These are phyloP conservation scores for Rutstroemia sp. DNA, from an alignment of 2,329 filamentous ascomycete species.

Conservation along the genomic window DNA sequence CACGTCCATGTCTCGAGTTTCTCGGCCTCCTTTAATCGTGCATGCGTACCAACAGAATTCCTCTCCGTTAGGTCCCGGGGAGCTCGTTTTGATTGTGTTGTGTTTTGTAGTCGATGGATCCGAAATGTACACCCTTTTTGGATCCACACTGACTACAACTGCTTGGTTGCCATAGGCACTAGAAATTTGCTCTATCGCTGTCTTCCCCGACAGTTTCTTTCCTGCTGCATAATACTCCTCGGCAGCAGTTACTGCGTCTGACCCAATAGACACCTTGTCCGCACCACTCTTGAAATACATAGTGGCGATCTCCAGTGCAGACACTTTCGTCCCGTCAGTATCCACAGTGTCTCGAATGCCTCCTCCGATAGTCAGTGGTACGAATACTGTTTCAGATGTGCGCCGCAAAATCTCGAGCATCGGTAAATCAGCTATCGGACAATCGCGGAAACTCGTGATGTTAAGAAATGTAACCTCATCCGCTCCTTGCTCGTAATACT, in stretches of 20 bases:
- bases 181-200: constrained; percentile 93
- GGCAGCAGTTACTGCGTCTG: constrained; percentile 85
- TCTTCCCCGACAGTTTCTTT: constrained; percentile 65
- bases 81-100: constrained; percentile 60
- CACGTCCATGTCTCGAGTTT: constrained; percentile 90
- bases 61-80: constrained; percentile 69
- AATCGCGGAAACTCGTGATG: constrained; percentile 96
- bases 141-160: constrained; percentile 92
- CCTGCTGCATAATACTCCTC: constrained; percentile 78
- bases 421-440: constrained; percentile 81
- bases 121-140: constrained; percentile 78
- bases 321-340: constrained; percentile 76
- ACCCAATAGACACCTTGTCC: constrained; percentile 96
- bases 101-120: constrained; percentile 64
- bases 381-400: constrained; percentile 87
- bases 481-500: constrained; percentile 93
- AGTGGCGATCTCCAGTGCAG: constrained; percentile 84
- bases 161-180: constrained; percentile 92
- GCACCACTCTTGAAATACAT: constrained; percentile 97
- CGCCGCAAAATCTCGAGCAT: constrained; percentile 91
- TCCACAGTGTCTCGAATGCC: constrained; percentile 92
- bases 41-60: constrained; percentile 93
- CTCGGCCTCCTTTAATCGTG: constrained; percentile 90
- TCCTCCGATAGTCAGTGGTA: constrained; percentile 90
- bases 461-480: constrained; percentile 98